Evolutionary conservation across 208 protist species (phyloP), one percentile per base, ranked within the genome.

Genomic region (Leishmania major): DNA sequence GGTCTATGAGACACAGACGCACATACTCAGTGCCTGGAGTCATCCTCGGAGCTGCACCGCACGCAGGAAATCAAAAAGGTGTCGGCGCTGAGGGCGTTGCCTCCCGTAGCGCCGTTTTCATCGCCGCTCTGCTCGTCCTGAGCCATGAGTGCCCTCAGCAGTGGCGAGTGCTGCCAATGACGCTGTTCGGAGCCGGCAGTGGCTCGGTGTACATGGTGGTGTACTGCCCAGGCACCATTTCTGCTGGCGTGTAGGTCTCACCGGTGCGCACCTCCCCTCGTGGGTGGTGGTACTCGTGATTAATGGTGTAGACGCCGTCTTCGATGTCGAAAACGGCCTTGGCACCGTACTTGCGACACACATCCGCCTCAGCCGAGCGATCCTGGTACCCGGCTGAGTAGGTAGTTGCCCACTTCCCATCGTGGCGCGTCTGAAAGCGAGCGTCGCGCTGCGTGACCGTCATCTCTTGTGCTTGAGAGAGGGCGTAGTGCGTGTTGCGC

Each of bases 201-300:
- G 95, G 90, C 77, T 95, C 85, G 75, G 84, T 77, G 49, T 89
- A 82, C 92, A 97, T 98, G 22, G 91, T 90, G 40, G 85, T 91
- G 85, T 98, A 96, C 85, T 98, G 95, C 40, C 93, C 93, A 43
- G 93, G 95, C 1, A 98, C 95, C 72, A 98, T 84, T 80, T 96
- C 85, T 1, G 89, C 77, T 35, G 95, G 92, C 31, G 87, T 93
- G 82, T 97, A 97, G 15, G 45, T 90, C 79, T 96, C 92, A 15
- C 90, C 91, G 6, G 91, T 96, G n/a, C 70, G 79, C 43, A 88
- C 90, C 77, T 96, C 95, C 59, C 88, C 83, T 47, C 95, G 91
- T 25, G 95, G 95, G 75, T 97, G 93, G 82, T 98, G 95, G 57
- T 90, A 94, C 66, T 87, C 87, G 51, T 90, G 90, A 75, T 95